Evolutionary conservation across 306 rosid species (phyloP).

Genomic region (Casuarina cunninghamiana): DNA sequence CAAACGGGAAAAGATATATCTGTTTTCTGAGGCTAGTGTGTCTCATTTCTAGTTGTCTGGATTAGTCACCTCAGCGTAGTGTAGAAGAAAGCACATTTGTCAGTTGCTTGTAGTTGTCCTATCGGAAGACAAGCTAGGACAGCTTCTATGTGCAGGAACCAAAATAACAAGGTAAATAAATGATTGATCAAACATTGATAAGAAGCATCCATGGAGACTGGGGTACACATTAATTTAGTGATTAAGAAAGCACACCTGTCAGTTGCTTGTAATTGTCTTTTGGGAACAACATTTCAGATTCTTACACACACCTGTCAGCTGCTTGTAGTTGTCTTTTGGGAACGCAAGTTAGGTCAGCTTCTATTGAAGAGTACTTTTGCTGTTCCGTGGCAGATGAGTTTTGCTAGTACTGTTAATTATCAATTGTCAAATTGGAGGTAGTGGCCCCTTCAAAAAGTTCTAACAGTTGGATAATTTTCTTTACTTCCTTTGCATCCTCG

Average conservation of each 20-base stretch:
- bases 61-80: background rate
- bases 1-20: background rate
- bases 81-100: background rate
- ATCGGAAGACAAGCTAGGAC: background rate
- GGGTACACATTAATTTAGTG: background rate
- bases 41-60: background rate
- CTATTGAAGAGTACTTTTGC: background rate
- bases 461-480: background rate
- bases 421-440: background rate
- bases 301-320: background rate
- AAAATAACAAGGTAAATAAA: background rate
- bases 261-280: background rate
- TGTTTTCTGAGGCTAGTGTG: background rate
- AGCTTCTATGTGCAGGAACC: background rate
- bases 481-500: background rate
- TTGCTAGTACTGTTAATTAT: background rate
- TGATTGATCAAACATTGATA: background rate
- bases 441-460: no score
- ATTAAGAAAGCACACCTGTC: background rate
- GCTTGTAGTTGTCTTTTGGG: background rate
- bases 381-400: background rate
- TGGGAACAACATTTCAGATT: no score
- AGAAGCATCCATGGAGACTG: background rate
- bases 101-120: background rate
- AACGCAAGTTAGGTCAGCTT: background rate